These are phyloP conservation scores for Podospora appendiculata DNA, from an alignment of 495 filamentous ascomycete genomes.

Conservation along the genomic window DNA sequence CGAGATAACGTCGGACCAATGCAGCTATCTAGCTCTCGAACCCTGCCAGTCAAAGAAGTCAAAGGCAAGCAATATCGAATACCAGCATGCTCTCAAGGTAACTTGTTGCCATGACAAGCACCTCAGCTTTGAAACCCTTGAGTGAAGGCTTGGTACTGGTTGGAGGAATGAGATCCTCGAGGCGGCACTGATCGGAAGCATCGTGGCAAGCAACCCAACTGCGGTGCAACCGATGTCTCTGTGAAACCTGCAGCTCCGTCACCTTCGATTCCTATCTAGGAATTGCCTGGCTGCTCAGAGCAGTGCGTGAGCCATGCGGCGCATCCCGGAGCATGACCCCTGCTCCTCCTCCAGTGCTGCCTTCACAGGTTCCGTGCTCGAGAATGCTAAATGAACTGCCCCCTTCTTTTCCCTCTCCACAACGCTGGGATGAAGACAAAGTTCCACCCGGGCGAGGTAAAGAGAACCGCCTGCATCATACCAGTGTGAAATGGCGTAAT, in stretches of 20 bases:
- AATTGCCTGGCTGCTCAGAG: neutral
- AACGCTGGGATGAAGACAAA: too few species aligned
- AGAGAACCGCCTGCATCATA: too few species aligned
- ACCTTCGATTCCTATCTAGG: neutral
- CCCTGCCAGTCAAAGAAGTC: too few species aligned
- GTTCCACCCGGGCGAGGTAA: too few species aligned
- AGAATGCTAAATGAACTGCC: neutral
- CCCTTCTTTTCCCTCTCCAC: neutral
- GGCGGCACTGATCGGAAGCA: slow-evolving; percentile 16
- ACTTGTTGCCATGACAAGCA: too few species aligned
- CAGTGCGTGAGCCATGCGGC: too few species aligned
- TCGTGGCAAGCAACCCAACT: slow-evolving; percentile 10
- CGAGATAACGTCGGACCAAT: slow-evolving; percentile 7
- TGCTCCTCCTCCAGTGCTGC: neutral
- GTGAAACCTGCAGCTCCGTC: slow-evolving; percentile 5
- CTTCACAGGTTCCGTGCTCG: neutral
- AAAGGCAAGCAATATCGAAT: too few species aligned
- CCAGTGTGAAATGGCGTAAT: too few species aligned
- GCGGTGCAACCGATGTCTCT: slow-evolving; percentile 10
- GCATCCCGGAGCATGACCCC: too few species aligned
- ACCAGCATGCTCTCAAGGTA: too few species aligned
- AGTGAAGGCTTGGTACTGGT: neutral
- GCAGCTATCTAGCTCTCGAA: too few species aligned
- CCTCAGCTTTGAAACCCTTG: neutral
- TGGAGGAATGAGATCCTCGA: slow-evolving; percentile 3